Conservation (phyloP, 176 grass and related monocot genomes). For the Zea mays region Zm-B73-REFERENCE-NAM-5.0 NC_050097.1:218556501-218557000, state of each 20-base stretch:
- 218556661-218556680: conserved; percentile 77
- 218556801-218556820: not conserved
- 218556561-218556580: not conserved
- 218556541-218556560: not conserved
- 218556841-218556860: not conserved
- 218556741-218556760: conserved; percentile 50
- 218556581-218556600: not conserved
- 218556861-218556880: not conserved
- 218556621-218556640: conserved; percentile 84
- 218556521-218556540: not conserved
- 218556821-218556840: not conserved
- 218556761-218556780: no score
- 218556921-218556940: conserved; percentile 68
- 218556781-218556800: conserved; percentile 1
- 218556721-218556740: conserved; percentile 85
- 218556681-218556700: conserved; percentile 72
- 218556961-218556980: conserved; percentile 49
- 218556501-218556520: not conserved
- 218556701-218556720: conserved; percentile 57
- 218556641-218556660: conserved; percentile 88
- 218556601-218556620: conserved; percentile 49
- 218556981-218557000: conserved; percentile 51
- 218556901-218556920: not conserved
- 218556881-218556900: conserved; percentile 32
- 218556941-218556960: conserved; percentile 63